Evolutionary conservation across 2,329 filamentous ascomycete species (phyloP).

Genomic region (Nemania abortiva): DNA sequence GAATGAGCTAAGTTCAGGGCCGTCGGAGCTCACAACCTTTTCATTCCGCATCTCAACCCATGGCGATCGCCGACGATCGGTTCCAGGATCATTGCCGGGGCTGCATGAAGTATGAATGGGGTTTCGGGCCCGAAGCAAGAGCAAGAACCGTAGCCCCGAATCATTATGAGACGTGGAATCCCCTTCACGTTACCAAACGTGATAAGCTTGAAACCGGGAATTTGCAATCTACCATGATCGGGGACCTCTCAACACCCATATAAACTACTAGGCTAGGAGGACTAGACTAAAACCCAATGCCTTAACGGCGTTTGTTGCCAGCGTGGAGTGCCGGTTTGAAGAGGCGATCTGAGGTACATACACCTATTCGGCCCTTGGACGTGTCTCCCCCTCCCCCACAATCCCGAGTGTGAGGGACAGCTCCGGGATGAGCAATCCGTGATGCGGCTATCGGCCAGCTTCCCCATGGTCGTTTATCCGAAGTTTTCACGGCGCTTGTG

Average conservation of each 20-base stretch:
- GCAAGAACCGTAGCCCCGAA: background rate
- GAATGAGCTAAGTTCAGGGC: background rate
- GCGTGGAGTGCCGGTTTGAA: background rate
- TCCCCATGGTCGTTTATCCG: constrained; percentile 45
- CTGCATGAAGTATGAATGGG: constrained; percentile 2
- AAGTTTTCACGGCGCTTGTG: constrained; percentile 41
- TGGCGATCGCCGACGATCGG: background rate
- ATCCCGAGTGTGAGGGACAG: constrained; percentile 38
- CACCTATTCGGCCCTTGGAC: background rate
- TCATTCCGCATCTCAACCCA: background rate
- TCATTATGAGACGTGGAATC: background rate
- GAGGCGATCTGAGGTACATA: background rate
- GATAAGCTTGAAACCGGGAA: background rate
- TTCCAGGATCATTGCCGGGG: background rate
- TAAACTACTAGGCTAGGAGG: background rate
- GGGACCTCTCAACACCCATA: background rate
- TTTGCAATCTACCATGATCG: background rate
- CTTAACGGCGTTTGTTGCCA: no score
- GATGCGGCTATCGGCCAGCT: constrained; percentile 42
- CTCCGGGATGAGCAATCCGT: constrained; percentile 30
- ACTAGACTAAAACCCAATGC: background rate
- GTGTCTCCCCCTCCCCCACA: constrained; percentile 17
- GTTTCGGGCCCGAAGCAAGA: background rate
- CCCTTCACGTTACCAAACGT: background rate
- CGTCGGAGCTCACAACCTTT: constrained; percentile 5